Evolutionary conservation across 768 basidiomycete genomes (phyloP), one percentile per base, ranked within the genome.

Genomic region (Boletus bicolor): DNA sequence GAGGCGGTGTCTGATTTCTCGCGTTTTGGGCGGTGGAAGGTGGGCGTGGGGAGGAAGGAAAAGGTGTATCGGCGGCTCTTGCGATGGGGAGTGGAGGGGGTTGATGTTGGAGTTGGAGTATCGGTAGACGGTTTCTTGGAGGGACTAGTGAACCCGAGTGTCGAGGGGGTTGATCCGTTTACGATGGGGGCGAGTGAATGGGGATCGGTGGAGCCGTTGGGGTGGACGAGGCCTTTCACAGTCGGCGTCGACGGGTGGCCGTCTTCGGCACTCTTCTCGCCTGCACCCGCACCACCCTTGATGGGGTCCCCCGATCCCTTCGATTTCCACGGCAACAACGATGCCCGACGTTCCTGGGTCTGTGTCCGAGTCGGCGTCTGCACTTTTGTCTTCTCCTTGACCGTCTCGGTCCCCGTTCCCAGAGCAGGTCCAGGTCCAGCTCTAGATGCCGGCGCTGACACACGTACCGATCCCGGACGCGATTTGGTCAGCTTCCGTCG

Each of bases 401-500:
- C 15, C 4, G 19, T 19, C 19, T 19, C 19, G 19, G 19, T 19
- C 19, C 19, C 19, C 19, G n/a, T 7, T 17, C 10, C 24, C 0
- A 26, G 35, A 9, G 7, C 38, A 50, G 48, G 6, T 14, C 24
- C 32, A 41, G 26, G 5, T 4, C 26, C 26, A 28, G 26, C 4
- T 28, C 21, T 44, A 19, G 6, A 8, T 5, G 15, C 50, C 0
- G 17, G 28, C 21, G 11, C 2, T 5, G 44, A 26, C 21, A 1
- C 24, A 21, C 36, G 54, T 9, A 34, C 26, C 24, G 50, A 19
- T 19, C 19, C 49, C 1, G 46, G 66, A 9, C 62, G 64, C 0
- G 36, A 54, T 43, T 69, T 68, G 44, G 65, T 68, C 43, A 68
- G 49, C 39, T 64, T 68, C 30, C 67, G 67, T 41, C 53, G 56